These are phyloP conservation scores for Phylloporus sp. DNA, from an alignment of 1,284 basidiomycete species.

Conservation along the genomic window DNA sequence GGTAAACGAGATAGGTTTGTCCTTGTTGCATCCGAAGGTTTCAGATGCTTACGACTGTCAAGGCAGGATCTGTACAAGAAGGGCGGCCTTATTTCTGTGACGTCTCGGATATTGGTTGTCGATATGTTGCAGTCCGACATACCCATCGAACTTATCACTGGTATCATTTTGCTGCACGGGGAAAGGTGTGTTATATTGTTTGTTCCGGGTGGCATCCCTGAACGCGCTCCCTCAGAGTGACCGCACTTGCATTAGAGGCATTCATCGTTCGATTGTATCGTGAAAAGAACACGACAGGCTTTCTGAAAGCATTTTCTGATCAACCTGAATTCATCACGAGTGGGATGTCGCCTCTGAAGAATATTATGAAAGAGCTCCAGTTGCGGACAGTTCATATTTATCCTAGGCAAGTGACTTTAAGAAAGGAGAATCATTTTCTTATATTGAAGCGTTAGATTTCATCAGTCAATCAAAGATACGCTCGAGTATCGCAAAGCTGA, in stretches of 20 bases:
- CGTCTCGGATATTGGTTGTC: conserved; percentile 92
- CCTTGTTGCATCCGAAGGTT: background rate
- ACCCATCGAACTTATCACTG: conserved; percentile 86
- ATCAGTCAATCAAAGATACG: conserved; percentile 82
- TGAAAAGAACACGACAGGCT: conserved; percentile 87
- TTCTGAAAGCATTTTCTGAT: conserved; percentile 96
- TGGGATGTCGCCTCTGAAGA: conserved; percentile 90
- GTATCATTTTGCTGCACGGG: conserved; percentile 93
- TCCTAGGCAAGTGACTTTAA: conserved; percentile 69
- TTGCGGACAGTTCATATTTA: conserved; percentile 90
- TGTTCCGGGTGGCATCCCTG: background rate
- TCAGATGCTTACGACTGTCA: conserved; percentile 13
- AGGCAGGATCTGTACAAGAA: conserved; percentile 87
- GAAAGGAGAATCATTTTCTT: background rate
- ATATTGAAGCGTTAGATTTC: conserved; percentile 69
- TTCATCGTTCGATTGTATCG: conserved; percentile 91
- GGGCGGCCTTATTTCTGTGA: conserved; percentile 92
- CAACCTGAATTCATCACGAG: conserved; percentile 94
- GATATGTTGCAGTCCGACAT: conserved; percentile 93
- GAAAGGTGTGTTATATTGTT: conserved; percentile 72
- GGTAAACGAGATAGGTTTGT: conserved; percentile 78
- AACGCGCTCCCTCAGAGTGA: conserved; percentile 65
- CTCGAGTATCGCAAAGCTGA: conserved; percentile 87
- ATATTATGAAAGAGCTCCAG: conserved; percentile 92
- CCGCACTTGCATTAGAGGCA: conserved; percentile 84